Conservation (phyloP, 2,329 filamentous ascomycete species). For the Alternaria tenuissima region DNA sequence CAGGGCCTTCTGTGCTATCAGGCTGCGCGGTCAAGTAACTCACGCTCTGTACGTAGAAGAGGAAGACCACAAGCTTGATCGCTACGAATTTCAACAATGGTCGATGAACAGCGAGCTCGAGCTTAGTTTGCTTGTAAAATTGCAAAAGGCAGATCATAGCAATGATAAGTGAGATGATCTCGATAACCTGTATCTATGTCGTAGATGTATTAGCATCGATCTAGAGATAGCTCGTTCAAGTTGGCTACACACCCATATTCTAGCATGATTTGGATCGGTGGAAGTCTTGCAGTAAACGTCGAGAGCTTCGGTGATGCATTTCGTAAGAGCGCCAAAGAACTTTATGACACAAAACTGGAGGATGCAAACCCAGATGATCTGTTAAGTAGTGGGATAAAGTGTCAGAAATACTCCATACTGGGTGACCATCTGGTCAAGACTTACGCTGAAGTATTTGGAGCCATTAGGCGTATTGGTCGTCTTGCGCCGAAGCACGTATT, state of each 20-base stretch:
- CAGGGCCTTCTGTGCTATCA: neutral
- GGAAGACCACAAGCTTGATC: neutral
- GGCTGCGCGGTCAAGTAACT: neutral
- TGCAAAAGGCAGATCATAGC: neutral
- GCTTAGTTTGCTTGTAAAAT: neutral
- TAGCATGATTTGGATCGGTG: neutral
- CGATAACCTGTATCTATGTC: neutral
- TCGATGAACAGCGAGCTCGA: neutral
- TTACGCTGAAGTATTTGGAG: neutral
- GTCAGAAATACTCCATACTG: neutral
- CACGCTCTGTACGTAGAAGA: neutral
- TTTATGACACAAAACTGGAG: neutral
- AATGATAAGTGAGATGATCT: neutral
- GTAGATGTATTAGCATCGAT: neutral
- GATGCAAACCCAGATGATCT: neutral
- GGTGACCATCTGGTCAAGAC: neutral
- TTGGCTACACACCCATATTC: neutral
- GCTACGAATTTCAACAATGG: neutral
- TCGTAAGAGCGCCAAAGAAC: neutral
- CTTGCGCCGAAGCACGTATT: neutral
- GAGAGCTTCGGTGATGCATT: neutral
- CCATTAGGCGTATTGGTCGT: neutral
- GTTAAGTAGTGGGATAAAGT: neutral
- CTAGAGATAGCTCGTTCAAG: neutral
- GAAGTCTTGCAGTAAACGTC: neutral